Evolutionary conservation across 768 basidiomycete genomes (phyloP).

Genomic region (Dacryopinax primogenitus): DNA sequence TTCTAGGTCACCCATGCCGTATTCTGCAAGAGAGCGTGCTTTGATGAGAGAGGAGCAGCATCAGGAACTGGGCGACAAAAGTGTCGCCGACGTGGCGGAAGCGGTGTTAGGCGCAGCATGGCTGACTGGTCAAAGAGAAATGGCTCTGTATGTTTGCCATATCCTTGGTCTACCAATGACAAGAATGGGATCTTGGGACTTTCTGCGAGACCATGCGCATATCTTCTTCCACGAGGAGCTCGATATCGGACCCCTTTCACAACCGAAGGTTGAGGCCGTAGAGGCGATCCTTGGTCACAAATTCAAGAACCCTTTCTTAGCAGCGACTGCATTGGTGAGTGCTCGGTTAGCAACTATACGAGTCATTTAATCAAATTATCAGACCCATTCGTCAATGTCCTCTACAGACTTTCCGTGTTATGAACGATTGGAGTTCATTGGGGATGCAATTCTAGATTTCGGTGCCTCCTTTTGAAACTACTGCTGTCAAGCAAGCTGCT

Average conservation of each 20-base stretch:
- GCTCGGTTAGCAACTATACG: not conserved
- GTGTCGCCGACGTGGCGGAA: constrained; percentile 72
- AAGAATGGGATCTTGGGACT: constrained; percentile 47
- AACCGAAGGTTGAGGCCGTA: constrained; percentile 34
- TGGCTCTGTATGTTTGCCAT: constrained; percentile 51
- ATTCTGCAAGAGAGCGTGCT: not conserved
- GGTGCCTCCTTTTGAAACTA: constrained; percentile 33
- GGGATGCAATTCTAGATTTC: constrained; percentile 76
- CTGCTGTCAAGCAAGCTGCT: not conserved
- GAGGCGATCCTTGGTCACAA: constrained; percentile 51
- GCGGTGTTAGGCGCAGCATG: constrained; percentile 76
- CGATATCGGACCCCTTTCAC: not conserved
- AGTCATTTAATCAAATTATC: constrained; percentile 9
- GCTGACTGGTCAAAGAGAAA: constrained; percentile 55
- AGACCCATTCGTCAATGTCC: constrained; percentile 59
- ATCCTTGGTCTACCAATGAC: constrained; percentile 53
- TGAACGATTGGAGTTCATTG: constrained; percentile 71
- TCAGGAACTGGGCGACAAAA: constrained; percentile 31
- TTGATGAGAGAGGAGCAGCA: not conserved
- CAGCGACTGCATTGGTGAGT: constrained; percentile 60
- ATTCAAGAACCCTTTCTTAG: constrained; percentile 48
- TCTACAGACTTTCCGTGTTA: constrained; percentile 46
- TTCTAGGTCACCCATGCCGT: no score
- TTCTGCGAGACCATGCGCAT: not conserved
- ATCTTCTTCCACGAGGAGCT: constrained; percentile 30